These are phyloP conservation scores for Penicillium sp. DNA, from an alignment of 2,329 filamentous ascomycete genomes.

Conservation along the genomic window DNA sequence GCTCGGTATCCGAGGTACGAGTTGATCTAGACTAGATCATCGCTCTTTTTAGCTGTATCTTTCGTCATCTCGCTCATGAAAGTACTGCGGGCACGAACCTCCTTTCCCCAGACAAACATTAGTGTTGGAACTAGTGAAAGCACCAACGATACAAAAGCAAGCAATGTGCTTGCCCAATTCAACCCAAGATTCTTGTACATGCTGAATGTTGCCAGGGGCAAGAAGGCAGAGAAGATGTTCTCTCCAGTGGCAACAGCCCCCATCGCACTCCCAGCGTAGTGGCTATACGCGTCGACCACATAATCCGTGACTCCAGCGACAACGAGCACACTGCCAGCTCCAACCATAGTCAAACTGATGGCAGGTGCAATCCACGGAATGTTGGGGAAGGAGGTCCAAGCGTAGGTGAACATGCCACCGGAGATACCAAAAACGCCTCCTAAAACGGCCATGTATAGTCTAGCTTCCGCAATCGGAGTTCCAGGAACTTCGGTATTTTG, in stretches of 20 bases:
- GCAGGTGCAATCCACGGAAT: background rate
- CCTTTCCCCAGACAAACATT: background rate
- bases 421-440: background rate
- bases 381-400: background rate
- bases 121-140: background rate
- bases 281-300: background rate
- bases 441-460: background rate
- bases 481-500: background rate
- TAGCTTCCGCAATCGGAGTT: background rate
- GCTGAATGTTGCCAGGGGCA: background rate
- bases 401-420: background rate
- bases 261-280: background rate
- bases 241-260: background rate
- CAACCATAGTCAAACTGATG: background rate
- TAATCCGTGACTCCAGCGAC: background rate
- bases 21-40: background rate
- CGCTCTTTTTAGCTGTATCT: background rate
- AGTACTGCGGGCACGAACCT: background rate
- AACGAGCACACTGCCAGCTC: background rate
- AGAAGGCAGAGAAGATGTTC: background rate
- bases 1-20: background rate
- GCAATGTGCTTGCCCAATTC: background rate
- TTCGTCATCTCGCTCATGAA: background rate
- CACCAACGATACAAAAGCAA: background rate
- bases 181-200: background rate